phyloP scores from a whole-genome alignment of 2,329 filamentous ascomycete species.

The Ophiosphaerella herpotricha region DNA sequence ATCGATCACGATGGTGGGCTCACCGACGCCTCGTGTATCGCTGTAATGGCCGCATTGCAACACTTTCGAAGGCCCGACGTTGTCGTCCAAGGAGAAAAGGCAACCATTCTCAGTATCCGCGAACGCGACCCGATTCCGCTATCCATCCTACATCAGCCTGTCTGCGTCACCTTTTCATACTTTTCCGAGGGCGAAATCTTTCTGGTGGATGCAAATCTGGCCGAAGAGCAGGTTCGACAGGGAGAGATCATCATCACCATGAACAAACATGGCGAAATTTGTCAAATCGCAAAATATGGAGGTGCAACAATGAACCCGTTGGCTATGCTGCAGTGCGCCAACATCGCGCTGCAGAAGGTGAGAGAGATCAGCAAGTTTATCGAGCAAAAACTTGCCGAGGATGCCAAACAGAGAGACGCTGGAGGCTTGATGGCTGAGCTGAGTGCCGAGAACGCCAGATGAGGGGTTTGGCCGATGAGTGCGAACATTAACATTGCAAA shows the following conservation, averaged over 20 bases:
- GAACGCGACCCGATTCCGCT: conserved; percentile 90
- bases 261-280: conserved; percentile 88
- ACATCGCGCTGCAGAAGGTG: conserved; percentile 74
- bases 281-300: conserved; percentile 88
- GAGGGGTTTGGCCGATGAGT: conserved; percentile 33
- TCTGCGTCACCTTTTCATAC: conserved; percentile 88
- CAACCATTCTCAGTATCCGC: conserved; percentile 81
- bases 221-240: conserved; percentile 77
- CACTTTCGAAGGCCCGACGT: conserved; percentile 93
- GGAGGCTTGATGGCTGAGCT: conserved; percentile 80
- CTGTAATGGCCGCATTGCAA: conserved; percentile 82
- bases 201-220: conserved; percentile 70
- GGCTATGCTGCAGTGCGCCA: conserved; percentile 75
- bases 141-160: conserved; percentile 87
- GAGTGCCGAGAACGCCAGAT: conserved; percentile 83
- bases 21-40: conserved; percentile 82
- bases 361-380: conserved; percentile 79
- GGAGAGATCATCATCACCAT: conserved; percentile 80
- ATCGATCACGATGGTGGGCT: conserved; percentile 90
- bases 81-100: conserved; percentile 78
- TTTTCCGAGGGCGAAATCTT: conserved; percentile 75
- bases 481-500: conserved; percentile 19
- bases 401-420: conserved; percentile 76
- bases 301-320: conserved; percentile 82
- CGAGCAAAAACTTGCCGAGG: conserved; percentile 73